phyloP scores from a whole-genome alignment of 116 monocot species.

The Posidonia oceanica region DNA sequence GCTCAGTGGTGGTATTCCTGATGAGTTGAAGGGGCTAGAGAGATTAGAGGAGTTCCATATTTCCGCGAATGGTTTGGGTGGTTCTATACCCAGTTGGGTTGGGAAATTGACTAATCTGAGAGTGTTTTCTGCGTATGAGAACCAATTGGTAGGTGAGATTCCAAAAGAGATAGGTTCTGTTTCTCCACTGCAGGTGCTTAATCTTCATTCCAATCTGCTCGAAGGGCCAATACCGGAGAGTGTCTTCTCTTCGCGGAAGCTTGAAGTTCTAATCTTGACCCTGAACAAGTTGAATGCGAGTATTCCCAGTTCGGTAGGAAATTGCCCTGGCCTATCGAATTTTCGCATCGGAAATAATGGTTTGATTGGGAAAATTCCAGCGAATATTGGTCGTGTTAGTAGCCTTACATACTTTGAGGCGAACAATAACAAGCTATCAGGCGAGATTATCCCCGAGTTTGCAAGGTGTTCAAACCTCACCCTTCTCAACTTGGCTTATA shows the following conservation, averaged over 20 bases:
- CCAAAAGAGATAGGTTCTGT: constrained; percentile 36
- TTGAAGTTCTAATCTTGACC: constrained; percentile 61
- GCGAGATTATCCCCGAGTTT: constrained; percentile 44
- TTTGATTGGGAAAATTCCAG: constrained; percentile 44
- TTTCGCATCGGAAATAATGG: constrained; percentile 64
- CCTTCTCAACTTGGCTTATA: constrained; percentile 61
- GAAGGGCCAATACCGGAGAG: constrained; percentile 58
- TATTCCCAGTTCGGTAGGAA: constrained; percentile 41
- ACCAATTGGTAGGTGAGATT: constrained; percentile 39
- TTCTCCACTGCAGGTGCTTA: constrained; percentile 50
- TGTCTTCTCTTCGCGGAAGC: constrained; percentile 49
- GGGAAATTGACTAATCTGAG: constrained; percentile 27
- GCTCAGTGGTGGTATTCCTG: constrained; percentile 43
- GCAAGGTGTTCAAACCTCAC: constrained; percentile 66
- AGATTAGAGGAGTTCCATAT: constrained; percentile 61
- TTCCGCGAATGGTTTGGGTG: constrained; percentile 53
- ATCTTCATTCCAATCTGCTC: constrained; percentile 75
- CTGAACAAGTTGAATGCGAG: constrained; percentile 43
- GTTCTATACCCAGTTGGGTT: constrained; percentile 51
- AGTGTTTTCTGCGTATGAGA: constrained; percentile 66
- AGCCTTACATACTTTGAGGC: constrained; percentile 86
- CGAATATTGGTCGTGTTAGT: constrained; percentile 38
- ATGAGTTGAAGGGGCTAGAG: constrained; percentile 27
- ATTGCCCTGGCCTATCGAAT: constrained; percentile 37
- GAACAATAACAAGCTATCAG: constrained; percentile 48